Evolutionary conservation across 306 rosid genomes (phyloP).

Genomic region (Dalbergia cochinchinensis): DNA sequence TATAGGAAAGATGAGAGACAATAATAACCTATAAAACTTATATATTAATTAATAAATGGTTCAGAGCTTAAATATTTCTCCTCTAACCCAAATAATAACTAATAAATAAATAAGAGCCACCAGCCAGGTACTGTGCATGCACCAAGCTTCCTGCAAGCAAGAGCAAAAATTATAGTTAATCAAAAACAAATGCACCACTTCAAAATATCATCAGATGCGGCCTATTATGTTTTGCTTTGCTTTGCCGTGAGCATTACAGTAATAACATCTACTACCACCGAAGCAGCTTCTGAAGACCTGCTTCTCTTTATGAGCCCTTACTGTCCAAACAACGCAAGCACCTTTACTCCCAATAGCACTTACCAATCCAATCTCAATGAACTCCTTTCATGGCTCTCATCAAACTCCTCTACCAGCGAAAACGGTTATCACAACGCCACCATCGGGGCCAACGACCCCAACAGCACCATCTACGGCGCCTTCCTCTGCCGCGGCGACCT

Average conservation of each 20-base stretch:
- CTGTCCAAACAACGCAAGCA: conserved; percentile 37
- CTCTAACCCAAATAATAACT: no score
- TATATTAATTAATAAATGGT: no score
- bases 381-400: conserved; percentile 36
- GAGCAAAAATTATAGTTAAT: no score
- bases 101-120: no score
- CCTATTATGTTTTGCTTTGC: neutral
- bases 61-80: no score
- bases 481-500: conserved; percentile 52
- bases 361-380: conserved; percentile 35
- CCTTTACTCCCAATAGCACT: conserved; percentile 19
- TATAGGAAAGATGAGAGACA: no score
- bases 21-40: no score
- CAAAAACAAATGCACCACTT: no score
- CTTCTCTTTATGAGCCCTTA: neutral
- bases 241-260: neutral
- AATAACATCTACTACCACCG: neutral
- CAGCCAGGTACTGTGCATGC: no score
- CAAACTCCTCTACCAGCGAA: conserved; percentile 35
- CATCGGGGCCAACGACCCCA: neutral
- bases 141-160: no score
- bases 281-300: conserved; percentile 19
- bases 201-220: no score
- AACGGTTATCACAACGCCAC: conserved; percentile 38
- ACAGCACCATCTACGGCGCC: conserved; percentile 36